Conservation (phyloP, 139 green algal species). For the Chlorella sp. region DNA sequence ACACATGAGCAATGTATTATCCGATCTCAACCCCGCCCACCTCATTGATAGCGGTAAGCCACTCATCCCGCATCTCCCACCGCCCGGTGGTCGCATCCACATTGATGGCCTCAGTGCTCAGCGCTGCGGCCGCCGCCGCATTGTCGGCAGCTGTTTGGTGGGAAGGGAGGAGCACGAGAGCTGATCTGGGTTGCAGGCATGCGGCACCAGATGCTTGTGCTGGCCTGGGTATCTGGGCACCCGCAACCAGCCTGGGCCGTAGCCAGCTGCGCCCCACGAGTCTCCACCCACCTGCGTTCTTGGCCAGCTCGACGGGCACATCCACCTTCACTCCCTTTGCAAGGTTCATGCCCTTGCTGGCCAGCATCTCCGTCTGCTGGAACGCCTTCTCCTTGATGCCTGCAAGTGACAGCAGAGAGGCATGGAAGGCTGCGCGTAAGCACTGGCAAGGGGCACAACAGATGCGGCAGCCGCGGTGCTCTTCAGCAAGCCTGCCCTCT, state of each 20-base stretch:
- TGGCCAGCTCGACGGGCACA: not conserved
- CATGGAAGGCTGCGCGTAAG: too few relatives aligned
- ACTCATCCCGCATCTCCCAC: conserved; percentile 40
- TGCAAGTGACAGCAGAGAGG: too few relatives aligned
- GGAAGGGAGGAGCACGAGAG: not conserved
- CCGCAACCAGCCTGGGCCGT: too few relatives aligned
- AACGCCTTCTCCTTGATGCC: conserved; percentile 31
- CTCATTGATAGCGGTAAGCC: conserved; percentile 18
- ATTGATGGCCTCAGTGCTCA: not conserved
- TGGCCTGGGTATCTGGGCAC: too few relatives aligned
- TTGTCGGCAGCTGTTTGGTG: not conserved
- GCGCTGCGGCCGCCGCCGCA: not conserved
- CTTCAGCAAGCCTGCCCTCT: not conserved
- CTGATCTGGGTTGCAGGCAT: not conserved
- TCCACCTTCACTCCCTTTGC: not conserved
- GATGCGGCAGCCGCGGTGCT: too few relatives aligned
- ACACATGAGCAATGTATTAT: too few relatives aligned
- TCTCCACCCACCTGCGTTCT: not conserved
- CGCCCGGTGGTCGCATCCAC: conserved; percentile 17
- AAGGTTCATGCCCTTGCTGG: not conserved
- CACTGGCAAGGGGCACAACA: too few relatives aligned
- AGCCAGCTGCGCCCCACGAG: too few relatives aligned
- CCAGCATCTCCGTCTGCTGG: conserved; percentile 10
- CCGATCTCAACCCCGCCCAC: not conserved
- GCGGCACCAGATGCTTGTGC: too few relatives aligned